Base-by-base conservation (phyloP, 306 rosid genomes). In the Fragaria ananassa region DNA sequence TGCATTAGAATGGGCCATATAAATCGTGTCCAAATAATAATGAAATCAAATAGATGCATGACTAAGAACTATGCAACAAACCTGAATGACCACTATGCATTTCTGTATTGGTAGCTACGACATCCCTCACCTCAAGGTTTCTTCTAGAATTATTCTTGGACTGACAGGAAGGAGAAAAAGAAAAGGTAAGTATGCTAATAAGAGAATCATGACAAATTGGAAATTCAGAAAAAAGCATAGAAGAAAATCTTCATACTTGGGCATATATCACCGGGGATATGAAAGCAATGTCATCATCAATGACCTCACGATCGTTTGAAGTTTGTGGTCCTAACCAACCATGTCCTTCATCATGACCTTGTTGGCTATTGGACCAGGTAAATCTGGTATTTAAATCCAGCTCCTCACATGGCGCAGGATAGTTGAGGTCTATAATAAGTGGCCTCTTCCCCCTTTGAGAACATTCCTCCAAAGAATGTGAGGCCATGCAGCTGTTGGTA, bases 191-290 rank as follows among this genome's bases (percentile, higher is more conserved):
- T 14, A 39, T 25, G 70, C 29, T 56, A 4, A 31, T 8, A 34
- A 10, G 23, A 51, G 13, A n/a, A 70, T 23, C 11, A 60, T 25
- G 56, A 4, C 4, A 53, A 15, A 27, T 49, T 37, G 7, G 47
- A 14, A 2, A 49, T 12, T 14, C 4, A 35, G 39, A 51, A 67
- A 23, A 53, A 8, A 80, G 0, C 6, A 25, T 10, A 27, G 21
- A 70, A 23, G 18, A 70, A 47, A 39, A 25, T 62, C 10, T 17
- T 72, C 82, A 50, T 74, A 82, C 85, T 65, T 78, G 80, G 15
- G 79, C 85, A 78, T 78, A 82, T 49, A 74, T 69, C 79, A 75
- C 75, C 53, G 85, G 74, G 41, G 85, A 78, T 37, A 82, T 78
- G 66, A 82, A 74, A 58, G 44, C 73, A 50, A 82, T 70, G 15